These are phyloP conservation scores for Phellinidium pouzarii DNA, from an alignment of 1,284 basidiomycete species.

Conservation along the genomic window DNA sequence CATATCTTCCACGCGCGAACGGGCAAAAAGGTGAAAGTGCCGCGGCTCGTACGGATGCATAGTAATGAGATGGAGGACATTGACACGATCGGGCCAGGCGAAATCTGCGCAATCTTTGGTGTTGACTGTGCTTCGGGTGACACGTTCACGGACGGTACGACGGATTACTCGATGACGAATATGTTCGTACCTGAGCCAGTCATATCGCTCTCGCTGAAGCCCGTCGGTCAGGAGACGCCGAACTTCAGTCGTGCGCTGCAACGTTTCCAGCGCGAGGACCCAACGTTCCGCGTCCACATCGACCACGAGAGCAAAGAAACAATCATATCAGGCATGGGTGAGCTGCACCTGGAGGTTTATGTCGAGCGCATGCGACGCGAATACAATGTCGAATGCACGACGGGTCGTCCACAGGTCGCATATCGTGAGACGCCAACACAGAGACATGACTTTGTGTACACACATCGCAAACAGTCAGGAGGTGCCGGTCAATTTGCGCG, in stretches of 20 bases:
- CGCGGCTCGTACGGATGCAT: constrained; percentile 96
- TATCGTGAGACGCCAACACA: constrained; percentile 94
- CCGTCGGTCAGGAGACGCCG: constrained; percentile 87
- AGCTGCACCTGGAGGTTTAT: constrained; percentile 98
- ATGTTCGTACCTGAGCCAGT: constrained; percentile 99
- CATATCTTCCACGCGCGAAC: constrained; percentile 92
- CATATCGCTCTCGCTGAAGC: constrained; percentile 91
- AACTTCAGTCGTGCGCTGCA: constrained; percentile 97
- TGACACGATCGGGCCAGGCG: constrained; percentile 91
- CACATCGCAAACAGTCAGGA: constrained; percentile 98
- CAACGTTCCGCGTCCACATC: constrained; percentile 96
- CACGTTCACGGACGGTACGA: constrained; percentile 92
- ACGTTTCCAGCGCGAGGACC: constrained; percentile 98
- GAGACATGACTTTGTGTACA: constrained; percentile 81
- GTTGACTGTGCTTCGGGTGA: constrained; percentile 98
- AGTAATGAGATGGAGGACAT: constrained; percentile 99
- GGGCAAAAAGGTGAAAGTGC: constrained; percentile 98
- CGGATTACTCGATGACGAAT: constrained; percentile 87
- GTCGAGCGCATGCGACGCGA: constrained; percentile 98
- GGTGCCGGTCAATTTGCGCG: constrained; percentile 96
- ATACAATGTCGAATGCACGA: constrained; percentile 91
- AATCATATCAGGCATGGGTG: constrained; percentile 99
- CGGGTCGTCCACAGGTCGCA: constrained; percentile 94
- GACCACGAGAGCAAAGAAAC: constrained; percentile 96
- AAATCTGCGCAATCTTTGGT: constrained; percentile 99